These are phyloP conservation scores for Pleurotus pulmonarius DNA, from an alignment of 768 basidiomycete species.

Conservation along the genomic window DNA sequence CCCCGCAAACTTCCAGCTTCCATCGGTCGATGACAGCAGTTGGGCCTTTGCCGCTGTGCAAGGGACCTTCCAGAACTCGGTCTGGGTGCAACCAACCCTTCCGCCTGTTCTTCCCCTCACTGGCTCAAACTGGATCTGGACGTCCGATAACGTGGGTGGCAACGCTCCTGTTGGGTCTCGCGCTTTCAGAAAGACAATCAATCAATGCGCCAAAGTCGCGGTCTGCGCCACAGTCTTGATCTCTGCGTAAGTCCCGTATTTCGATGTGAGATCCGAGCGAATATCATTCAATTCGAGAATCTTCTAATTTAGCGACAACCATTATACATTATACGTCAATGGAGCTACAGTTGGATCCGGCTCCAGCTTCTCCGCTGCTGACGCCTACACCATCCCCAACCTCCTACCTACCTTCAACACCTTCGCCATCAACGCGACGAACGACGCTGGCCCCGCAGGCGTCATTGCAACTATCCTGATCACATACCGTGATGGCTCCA, in stretches of 20 bases:
- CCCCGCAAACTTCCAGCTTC: background rate
- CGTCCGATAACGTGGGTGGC: background rate
- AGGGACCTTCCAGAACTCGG: background rate
- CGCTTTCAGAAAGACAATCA: background rate
- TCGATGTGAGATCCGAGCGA: background rate
- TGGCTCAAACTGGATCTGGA: conserved; percentile 6
- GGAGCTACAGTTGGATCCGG: conserved; percentile 20
- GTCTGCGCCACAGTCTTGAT: conserved; percentile 4
- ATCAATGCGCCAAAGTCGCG: background rate
- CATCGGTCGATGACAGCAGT: background rate
- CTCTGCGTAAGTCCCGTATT: background rate
- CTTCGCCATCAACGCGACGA: conserved; percentile 26
- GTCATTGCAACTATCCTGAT: conserved; percentile 18
- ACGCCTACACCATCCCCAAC: conserved; percentile 16
- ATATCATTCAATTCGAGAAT: background rate
- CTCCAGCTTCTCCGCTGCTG: conserved; percentile 15
- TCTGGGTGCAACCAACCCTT: background rate
- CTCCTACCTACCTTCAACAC: conserved; percentile 15
- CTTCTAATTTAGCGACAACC: conserved; percentile 10
- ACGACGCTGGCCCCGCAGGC: conserved; percentile 23
- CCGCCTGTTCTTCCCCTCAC: conserved; percentile 1
- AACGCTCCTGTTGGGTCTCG: background rate
- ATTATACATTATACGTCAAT: conserved; percentile 24
- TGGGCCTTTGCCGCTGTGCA: background rate
- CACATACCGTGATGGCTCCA: conserved; percentile 19